Evolutionary conservation across 192 early-diverging fungal genomes (phyloP).

Genomic region (Mortierella antarctica): DNA sequence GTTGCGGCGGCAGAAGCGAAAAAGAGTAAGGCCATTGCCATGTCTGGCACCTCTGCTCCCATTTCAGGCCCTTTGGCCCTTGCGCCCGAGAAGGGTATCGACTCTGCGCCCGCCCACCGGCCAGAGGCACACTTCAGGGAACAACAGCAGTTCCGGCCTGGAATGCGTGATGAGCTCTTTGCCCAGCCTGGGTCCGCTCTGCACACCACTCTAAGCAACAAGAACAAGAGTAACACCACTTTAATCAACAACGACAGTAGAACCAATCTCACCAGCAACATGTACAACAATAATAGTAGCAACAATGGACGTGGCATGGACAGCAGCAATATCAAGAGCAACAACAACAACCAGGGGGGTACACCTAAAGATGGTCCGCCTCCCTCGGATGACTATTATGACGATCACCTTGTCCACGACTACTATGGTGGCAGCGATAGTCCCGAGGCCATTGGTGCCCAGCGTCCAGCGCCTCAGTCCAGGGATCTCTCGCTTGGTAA

Average conservation of each 20-base stretch:
- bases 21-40: not conserved
- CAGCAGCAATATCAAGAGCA: not conserved
- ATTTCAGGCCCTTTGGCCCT: conserved; percentile 47
- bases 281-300: not conserved
- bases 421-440: conserved; percentile 18
- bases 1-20: conserved; percentile 10
- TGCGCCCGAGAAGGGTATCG: conserved; percentile 27
- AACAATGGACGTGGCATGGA: not conserved
- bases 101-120: conserved; percentile 16
- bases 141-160: conserved; percentile 45
- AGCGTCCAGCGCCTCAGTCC: conserved; percentile 24
- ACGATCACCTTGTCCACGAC: conserved; percentile 17
- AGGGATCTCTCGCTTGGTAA: conserved; percentile 35
- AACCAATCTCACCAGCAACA: not conserved
- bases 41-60: not conserved
- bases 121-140: conserved; percentile 47
- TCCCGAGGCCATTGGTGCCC: conserved; percentile 18
- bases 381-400: conserved; percentile 10
- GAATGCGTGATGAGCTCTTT: conserved; percentile 48
- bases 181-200: conserved; percentile 19
- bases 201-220: conserved; percentile 7
- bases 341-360: not conserved
- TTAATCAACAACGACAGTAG: conserved; percentile 6
- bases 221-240: not conserved
- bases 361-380: not conserved